Base-by-base conservation (phyloP, 208 protist species). In the Trypanosoma rangeli region DNA sequence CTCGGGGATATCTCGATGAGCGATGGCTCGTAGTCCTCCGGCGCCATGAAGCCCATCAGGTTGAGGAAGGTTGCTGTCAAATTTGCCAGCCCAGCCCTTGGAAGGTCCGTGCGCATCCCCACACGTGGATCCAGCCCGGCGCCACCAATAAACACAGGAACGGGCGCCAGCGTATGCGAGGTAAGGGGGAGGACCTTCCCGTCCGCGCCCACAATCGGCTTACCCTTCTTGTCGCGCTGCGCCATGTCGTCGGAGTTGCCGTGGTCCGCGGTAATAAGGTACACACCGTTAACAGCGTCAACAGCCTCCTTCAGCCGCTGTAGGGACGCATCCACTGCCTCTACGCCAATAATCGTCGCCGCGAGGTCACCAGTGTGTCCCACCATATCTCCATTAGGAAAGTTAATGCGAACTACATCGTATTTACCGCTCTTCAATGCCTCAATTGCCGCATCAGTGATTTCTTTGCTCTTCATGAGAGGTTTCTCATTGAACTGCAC, bases 351-450 rank as follows among this genome's bases (percentile, higher is more conserved):
- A 29, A 97, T 79, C 49, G 89, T 97, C 62, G 94, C 91, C 18
- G 72, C 72, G 56, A 98, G 73, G 67, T 97, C 90, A 54, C 97
- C 97, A 31, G 95, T 98, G 93, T 98, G 97, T 63, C 97, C 97
- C 52, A 98, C 97, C 97, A 98, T 98, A 67, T 98, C 97, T 50
- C 87, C 86, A 79, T 98, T 98, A 56, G 96, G 94, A 68, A 92
- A 97, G 86, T 98, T 98, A 72, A 97, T 87, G 66, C 96, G 91
- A 35, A 98, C 78, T 35, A 97, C 75, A 70, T 97, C 90, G 86
- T 95, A 98, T 72, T 92, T 89, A 63, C 83, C 85, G 71, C 83
- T 93, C 77, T 90, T 86, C 42, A 98, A 75, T 12, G 96, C 96
- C 61, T 91, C 94, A 66, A 97, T 92, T 20, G 93, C 72, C 24